These are phyloP conservation scores for Amaranthus palmeri DNA, from an alignment of 148 eudicot species.

Conservation along the genomic window DNA sequence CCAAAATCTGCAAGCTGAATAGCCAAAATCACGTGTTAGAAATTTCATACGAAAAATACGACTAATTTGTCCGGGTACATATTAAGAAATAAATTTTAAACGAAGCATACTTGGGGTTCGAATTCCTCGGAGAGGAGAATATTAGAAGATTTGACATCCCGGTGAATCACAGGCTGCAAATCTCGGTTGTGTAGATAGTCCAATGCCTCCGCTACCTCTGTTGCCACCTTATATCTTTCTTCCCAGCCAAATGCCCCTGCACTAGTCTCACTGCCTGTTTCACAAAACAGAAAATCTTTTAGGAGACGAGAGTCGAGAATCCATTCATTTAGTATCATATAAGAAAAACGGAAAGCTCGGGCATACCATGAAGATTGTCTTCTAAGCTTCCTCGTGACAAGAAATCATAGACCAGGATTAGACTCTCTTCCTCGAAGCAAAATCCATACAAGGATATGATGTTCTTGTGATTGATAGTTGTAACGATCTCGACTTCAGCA, in stretches of 20 bases:
- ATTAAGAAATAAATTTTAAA: neutral
- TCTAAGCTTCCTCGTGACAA: conserved; percentile 84
- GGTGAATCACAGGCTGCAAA: conserved; percentile 67
- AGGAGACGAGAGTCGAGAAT: neutral
- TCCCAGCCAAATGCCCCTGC: conserved; percentile 58
- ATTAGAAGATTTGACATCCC: conserved; percentile 91
- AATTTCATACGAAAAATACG: neutral
- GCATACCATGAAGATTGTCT: conserved; percentile 77
- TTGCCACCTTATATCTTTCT: conserved; percentile 76
- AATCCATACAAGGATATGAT: conserved; percentile 75
- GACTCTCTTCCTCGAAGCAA: conserved; percentile 60
- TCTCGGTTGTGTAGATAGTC: conserved; percentile 64
- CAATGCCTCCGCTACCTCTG: conserved; percentile 90
- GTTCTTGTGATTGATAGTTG: conserved; percentile 75
- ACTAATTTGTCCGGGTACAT: neutral
- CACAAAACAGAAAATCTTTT: neutral
- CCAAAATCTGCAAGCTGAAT: conserved; percentile 93
- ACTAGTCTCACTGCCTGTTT: conserved; percentile 50
- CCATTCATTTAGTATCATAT: neutral
- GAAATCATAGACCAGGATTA: conserved; percentile 71
- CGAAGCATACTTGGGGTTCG: conserved; percentile 68
- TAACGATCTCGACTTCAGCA: conserved; percentile 75
- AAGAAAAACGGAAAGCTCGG: neutral
- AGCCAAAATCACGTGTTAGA: conserved; percentile 2
- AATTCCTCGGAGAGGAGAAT: conserved; percentile 72